Percentiles rank a stretch among this genome's conserved stretches.
These are phyloP conservation scores for Eimeria zaria DNA, from an alignment of 169 alveolate genomes.

Conservation along the genomic window DNA sequence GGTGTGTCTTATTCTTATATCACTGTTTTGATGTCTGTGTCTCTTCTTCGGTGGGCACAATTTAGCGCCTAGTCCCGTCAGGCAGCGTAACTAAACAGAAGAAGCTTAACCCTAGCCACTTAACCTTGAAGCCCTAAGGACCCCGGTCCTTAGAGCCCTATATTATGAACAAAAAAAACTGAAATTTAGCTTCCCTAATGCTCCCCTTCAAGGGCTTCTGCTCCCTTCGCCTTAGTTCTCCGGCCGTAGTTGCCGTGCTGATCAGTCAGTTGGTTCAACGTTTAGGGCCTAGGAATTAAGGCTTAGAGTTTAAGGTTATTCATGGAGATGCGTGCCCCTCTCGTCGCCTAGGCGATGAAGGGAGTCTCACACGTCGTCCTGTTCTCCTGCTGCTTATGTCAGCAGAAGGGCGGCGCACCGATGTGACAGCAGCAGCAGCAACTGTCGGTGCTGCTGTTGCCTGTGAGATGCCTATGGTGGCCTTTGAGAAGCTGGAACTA, in stretches of 20 bases:
- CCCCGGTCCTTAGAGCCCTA: neutral
- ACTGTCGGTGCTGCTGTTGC: slow-evolving; percentile 26
- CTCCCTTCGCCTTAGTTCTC: neutral
- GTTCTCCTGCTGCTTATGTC: neutral
- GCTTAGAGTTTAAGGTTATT: neutral
- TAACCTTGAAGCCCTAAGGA: neutral
- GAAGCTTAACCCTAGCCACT: neutral
- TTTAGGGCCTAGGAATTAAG: neutral
- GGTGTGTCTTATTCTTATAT: neutral
- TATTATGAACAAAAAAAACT: neutral
- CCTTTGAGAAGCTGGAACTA: slow-evolving; percentile 14
- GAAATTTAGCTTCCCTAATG: neutral
- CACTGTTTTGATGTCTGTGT: neutral
- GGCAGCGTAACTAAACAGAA: neutral
- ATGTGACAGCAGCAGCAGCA: slow-evolving; percentile 43
- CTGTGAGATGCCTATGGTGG: slow-evolving; percentile 30
- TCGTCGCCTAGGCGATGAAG: slow-evolving; percentile 3
- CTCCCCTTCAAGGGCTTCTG: neutral
- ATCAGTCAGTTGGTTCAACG: neutral
- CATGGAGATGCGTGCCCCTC: neutral
- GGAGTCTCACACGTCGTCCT: slow-evolving; percentile 33
- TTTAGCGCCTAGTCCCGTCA: neutral
- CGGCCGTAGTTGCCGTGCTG: neutral
- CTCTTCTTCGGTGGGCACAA: neutral
- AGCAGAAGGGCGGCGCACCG: slow-evolving; percentile 24